phyloP scores from a whole-genome alignment of 192 early-diverging fungal species.

The Coemansia erecta region DNA sequence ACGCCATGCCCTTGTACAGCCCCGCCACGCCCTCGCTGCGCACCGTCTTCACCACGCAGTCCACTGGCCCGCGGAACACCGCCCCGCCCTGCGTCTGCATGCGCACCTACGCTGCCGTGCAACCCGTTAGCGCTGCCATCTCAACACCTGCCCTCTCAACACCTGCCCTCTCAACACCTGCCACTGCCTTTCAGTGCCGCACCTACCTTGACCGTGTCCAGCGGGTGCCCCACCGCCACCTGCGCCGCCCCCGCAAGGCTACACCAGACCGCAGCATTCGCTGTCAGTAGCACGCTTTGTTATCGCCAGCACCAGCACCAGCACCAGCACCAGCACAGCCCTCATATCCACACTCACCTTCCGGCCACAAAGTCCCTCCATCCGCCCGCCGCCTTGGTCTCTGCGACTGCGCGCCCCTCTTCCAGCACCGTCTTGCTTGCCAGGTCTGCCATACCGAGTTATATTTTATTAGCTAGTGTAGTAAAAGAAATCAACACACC shows the following conservation, averaged over 20 bases:
- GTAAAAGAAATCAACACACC: no score
- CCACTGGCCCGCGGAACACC: constrained; percentile 68
- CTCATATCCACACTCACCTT: constrained; percentile 57
- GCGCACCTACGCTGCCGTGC: constrained; percentile 55
- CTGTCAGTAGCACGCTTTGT: neutral
- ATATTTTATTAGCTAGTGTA: constrained; percentile 1
- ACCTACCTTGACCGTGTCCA: constrained; percentile 79
- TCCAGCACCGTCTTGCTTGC: constrained; percentile 10
- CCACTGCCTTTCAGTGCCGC: neutral
- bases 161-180: neutral
- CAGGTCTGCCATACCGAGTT: constrained; percentile 19
- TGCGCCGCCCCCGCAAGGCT: constrained; percentile 69
- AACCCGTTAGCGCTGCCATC: neutral
- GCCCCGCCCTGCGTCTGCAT: constrained; percentile 61
- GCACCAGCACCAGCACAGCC: no score
- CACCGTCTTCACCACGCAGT: constrained; percentile 82
- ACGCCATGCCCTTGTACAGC: constrained; percentile 86
- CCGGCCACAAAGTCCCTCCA: constrained; percentile 63
- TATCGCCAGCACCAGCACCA: neutral
- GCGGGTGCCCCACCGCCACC: constrained; percentile 71
- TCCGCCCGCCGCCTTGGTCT: constrained; percentile 21
- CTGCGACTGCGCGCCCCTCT: constrained; percentile 4
- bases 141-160: neutral
- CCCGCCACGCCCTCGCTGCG: constrained; percentile 74
- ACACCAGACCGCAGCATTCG: neutral